Base-by-base conservation (phyloP, 2,329 filamentous ascomycete species). In the Neopestalotiopsis rosae region DNA sequence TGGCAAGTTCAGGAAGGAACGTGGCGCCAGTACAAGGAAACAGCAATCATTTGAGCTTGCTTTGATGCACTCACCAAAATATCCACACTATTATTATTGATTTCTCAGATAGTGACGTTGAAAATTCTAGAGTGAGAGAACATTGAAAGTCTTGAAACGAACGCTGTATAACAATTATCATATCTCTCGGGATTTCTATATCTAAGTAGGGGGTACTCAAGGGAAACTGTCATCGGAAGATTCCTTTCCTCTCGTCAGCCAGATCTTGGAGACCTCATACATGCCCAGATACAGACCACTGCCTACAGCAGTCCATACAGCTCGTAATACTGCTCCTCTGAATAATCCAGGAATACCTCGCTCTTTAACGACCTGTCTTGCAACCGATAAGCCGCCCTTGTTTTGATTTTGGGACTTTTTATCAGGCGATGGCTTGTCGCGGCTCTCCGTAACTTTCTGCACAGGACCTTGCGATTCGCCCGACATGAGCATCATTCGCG, bases 231-330 rank as follows among this genome's bases (percentile, higher is more conserved):
- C 56, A 28, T 66, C 57, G 24, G 61, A 34, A 9, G 17, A 24
- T 2, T 52, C 34, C 32, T 84, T 86, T 66, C 80, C 77, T 61
- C 78, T 75, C 64, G 81, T 83, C 71, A 91, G 78, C 84, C 89
- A 93, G 52, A 88, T 83, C 76, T 94, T 90, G 10, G 92, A 91
- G 72, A 90, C 91, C 79, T 97, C 94, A 80, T 97, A 97, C 58
- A 92, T 91, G 30, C 94, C 93, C 57, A 97, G 82, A 83, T 97
- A 97, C 68, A 97, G 81, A 3, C 94, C 94, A 77, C 92, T 92
- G 0, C 94, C 94, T 5, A 97, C 72, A 67, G 94, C 91, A 14
- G 94, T 96, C 94, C 94, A 97, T 1, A 88, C 87, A 9, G 88
- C 90, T 69, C 95, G 88, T 72, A 97, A 82, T 42, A 87, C 82